Percentiles rank a stretch among this genome's conserved stretches.
Evolutionary conservation across 2,329 filamentous ascomycete genomes (phyloP).

Genomic region (Penicillium sp.): DNA sequence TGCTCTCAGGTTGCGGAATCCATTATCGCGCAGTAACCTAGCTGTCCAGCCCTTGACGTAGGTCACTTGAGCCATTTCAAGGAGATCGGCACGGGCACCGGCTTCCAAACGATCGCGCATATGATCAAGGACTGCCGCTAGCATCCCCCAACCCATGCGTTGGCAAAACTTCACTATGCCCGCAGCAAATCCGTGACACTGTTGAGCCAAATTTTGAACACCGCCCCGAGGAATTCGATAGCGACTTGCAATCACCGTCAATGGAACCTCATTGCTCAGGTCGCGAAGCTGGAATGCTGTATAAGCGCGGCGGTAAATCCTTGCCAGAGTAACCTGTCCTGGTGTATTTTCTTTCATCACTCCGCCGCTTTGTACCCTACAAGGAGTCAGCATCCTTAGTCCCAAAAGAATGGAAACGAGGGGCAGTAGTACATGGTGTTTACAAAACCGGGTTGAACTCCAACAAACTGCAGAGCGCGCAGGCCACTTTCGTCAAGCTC

Average conservation of each 20-base stretch:
- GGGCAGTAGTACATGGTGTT: slow-evolving; percentile 63
- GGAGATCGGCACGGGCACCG: slow-evolving; percentile 71
- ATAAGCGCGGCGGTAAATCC: slow-evolving; percentile 75
- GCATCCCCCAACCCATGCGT: slow-evolving; percentile 75
- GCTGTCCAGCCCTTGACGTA: slow-evolving; percentile 80
- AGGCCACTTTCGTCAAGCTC: slow-evolving; percentile 72
- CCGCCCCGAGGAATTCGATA: slow-evolving; percentile 72
- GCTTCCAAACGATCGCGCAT: slow-evolving; percentile 75
- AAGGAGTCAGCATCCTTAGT: slow-evolving; percentile 14
- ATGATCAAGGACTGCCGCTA: slow-evolving; percentile 74
- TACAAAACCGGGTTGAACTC: slow-evolving; percentile 69
- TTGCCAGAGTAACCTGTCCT: slow-evolving; percentile 64
- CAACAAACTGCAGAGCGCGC: slow-evolving; percentile 70
- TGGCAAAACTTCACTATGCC: slow-evolving; percentile 82
- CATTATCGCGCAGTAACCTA: slow-evolving; percentile 75
- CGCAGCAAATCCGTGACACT: slow-evolving; percentile 77
- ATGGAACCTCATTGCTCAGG: slow-evolving; percentile 75
- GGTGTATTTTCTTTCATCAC: slow-evolving; percentile 65
- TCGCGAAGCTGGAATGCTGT: slow-evolving; percentile 78
- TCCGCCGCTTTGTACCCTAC: slow-evolving; percentile 68
- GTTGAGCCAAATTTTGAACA: slow-evolving; percentile 74
- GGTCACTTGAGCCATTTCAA: slow-evolving; percentile 72
- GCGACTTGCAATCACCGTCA: slow-evolving; percentile 71
- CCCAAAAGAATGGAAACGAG: neutral
- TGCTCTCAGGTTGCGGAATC: slow-evolving; percentile 69